Evolutionary conservation across 176 grass and related monocot genomes (phyloP), one percentile per base, ranked within the genome.

Genomic region (Cenchrus americanus): DNA sequence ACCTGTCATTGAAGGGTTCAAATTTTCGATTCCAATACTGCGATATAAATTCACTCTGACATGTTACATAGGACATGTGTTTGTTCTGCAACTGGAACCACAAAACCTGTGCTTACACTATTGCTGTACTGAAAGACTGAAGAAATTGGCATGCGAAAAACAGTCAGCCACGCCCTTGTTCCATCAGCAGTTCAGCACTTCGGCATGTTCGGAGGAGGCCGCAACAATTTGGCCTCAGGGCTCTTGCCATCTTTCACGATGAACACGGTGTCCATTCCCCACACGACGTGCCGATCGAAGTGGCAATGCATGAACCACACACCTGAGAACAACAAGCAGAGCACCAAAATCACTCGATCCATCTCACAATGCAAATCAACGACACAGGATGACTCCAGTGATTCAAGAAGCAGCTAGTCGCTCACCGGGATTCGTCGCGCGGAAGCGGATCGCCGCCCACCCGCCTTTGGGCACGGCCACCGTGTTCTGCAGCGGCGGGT

Each of bases 261-360:
- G 13, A 94, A 91, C 10, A 89, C 92, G 0, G 84, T 89, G 8
- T 94, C 71, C 92, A 94, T 94, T 11, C 92, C 86, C 92, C 89
- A 94, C 1, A 81, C 43, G 3, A 54, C 62, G 42, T 94, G 92
- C 0, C 80, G 83, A 49, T 94, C 89, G 0, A 84, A 89, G 43
- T 94, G 92, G 60, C 92, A 94, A 32, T 94, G 92, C 89, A 94
- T 91, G 51, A 89, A 87, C 84, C 89, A 94, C 18, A 90, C 91
- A 23, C 91, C 91, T 92, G 40, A 9, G 5, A 44, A 78, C 72
- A 27, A 52, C 23, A 52, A 50, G 70, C 1, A 53, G 8, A 47
- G 47, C 1, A 10, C 9, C 9, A 49, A 49, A 49, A 49, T 49
- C 47, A 49, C 47, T 12, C 10, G 9, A 1, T 49, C 10, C 47